A percentile compares a stretch with the other conserved stretches of the same genome.
Conservation (phyloP, 306 rosid species). For the Prunus armeniaca region DNA sequence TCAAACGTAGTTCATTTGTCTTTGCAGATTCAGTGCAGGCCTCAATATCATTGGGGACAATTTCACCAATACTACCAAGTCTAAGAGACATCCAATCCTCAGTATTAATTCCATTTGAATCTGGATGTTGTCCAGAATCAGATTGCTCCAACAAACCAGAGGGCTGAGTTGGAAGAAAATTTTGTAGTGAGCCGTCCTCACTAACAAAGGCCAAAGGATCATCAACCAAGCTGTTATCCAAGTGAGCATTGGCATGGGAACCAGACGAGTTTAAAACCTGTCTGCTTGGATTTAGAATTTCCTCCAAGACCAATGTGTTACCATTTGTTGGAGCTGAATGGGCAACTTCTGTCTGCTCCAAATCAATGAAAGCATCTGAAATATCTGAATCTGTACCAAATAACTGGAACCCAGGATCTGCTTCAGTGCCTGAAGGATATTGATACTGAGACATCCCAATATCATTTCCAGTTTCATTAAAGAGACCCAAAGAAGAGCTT, state of each 20-base stretch:
- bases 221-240: slow-evolving; percentile 19
- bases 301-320: slow-evolving; percentile 1
- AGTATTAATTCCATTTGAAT: slow-evolving; percentile 10
- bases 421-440: slow-evolving; percentile 1
- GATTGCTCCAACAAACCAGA: slow-evolving; percentile 11
- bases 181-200: slow-evolving; percentile 7
- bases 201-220: slow-evolving; percentile 5
- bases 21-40: background rate
- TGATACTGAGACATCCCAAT: slow-evolving; percentile 2
- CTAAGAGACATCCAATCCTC: slow-evolving; percentile 23
- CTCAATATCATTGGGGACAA: background rate
- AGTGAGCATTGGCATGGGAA: background rate
- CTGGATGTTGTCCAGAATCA: background rate
- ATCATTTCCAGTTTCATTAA: slow-evolving; percentile 6
- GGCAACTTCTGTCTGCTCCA: slow-evolving; percentile 10
- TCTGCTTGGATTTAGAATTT: background rate
- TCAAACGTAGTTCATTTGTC: background rate
- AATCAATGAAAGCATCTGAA: slow-evolving; percentile 22
- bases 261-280: slow-evolving; percentile 16
- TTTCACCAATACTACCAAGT: slow-evolving; percentile 10
- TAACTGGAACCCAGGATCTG: slow-evolving; percentile 14
- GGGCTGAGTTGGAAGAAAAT: slow-evolving; percentile 13
- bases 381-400: slow-evolving; percentile 17
- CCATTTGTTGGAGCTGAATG: background rate
- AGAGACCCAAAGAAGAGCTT: slow-evolving; percentile 14